Percentiles rank a stretch among this genome's conserved stretches.
Conservation (phyloP, 345 rosid genomes). For the Excoecaria cochinchinensis region DNA sequence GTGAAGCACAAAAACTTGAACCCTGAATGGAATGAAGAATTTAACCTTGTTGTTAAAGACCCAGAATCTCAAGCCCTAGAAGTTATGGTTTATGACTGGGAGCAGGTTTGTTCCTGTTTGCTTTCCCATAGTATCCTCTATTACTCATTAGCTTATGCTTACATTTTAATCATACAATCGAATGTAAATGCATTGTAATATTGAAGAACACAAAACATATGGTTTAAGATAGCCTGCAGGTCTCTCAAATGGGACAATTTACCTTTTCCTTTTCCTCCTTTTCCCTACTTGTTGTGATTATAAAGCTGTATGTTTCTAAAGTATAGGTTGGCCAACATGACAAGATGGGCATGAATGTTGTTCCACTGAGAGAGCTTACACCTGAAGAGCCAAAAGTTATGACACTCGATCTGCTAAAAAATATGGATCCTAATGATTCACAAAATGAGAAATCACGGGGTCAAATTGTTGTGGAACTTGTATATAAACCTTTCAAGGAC, state of each 20-base stretch:
- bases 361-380: slow-evolving; percentile 73
- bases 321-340: slow-evolving; percentile 80
- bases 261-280: too few species aligned
- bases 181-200: neutral
- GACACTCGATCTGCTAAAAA: slow-evolving; percentile 73
- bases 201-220: neutral
- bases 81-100: slow-evolving; percentile 82
- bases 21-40: slow-evolving; percentile 98
- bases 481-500: slow-evolving; percentile 74
- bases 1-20: slow-evolving; percentile 87
- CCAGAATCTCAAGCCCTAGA: slow-evolving; percentile 70
- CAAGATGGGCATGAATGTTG: slow-evolving; percentile 85
- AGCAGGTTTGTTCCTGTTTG: slow-evolving; percentile 53
- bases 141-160: neutral
- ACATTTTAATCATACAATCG: neutral
- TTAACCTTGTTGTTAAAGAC: slow-evolving; percentile 66
- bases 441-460: slow-evolving; percentile 70
- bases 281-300: neutral
- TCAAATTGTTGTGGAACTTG: slow-evolving; percentile 65
- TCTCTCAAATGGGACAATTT: neutral
- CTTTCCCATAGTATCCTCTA: neutral
- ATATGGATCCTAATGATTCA: slow-evolving; percentile 56
- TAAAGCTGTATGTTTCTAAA: neutral
- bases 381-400: slow-evolving; percentile 63
- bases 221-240: neutral